Evolutionary conservation across 768 basidiomycete species (phyloP).

Genomic region (Boletus bicolor): DNA sequence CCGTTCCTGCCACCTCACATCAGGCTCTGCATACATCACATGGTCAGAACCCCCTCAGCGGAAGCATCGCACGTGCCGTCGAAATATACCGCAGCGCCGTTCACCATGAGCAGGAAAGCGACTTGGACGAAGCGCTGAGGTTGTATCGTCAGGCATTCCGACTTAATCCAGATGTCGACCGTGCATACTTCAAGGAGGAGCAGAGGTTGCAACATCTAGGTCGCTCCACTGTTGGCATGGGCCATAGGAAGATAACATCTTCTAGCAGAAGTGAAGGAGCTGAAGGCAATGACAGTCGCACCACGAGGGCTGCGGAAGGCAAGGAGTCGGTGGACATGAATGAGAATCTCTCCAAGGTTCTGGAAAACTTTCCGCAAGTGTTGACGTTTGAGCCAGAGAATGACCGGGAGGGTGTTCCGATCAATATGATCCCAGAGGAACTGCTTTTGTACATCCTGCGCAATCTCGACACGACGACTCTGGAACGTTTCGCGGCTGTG

Average conservation of each 20-base stretch:
- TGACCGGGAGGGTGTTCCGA: constrained; percentile 52
- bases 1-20: constrained; percentile 16
- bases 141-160: constrained; percentile 82
- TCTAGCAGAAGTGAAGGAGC: constrained; percentile 60
- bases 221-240: constrained; percentile 35
- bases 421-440: constrained; percentile 73
- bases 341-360: constrained; percentile 46
- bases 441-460: constrained; percentile 65
- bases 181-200: constrained; percentile 61
- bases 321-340: constrained; percentile 17
- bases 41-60: constrained; percentile 32
- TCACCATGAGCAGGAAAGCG: constrained; percentile 66
- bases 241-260: constrained; percentile 71
- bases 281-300: constrained; percentile 70
- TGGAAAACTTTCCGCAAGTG: constrained; percentile 46
- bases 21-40: constrained; percentile 21
- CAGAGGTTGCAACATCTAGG: constrained; percentile 21
- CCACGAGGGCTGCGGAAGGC: constrained; percentile 58
- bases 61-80: constrained; percentile 47
- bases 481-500: constrained; percentile 77
- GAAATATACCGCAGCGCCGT: constrained; percentile 69
- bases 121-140: constrained; percentile 70
- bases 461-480: constrained; percentile 57
- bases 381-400: constrained; percentile 67
- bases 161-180: constrained; percentile 72